Conservation (phyloP, 2,329 filamentous ascomycete species). For the Thielaviopsis punctulata region DNA sequence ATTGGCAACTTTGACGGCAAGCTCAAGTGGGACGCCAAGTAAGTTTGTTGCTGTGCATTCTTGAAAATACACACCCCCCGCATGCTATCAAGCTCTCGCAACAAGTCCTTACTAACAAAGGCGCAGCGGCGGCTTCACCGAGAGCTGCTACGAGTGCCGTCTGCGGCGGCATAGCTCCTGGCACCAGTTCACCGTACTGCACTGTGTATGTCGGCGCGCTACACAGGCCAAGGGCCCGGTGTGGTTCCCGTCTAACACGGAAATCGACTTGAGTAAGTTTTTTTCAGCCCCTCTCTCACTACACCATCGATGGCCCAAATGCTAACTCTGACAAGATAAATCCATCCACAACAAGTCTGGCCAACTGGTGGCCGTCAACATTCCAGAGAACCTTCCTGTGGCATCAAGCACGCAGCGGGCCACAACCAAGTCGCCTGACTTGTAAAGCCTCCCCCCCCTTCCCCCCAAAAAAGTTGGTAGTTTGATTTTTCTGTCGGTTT, state of each 20-base stretch:
- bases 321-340: slow-evolving; percentile 2
- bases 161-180: slow-evolving; percentile 8
- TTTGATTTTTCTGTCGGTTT: not conserved
- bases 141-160: slow-evolving; percentile 9
- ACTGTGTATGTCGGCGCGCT: slow-evolving; percentile 9
- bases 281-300: not conserved
- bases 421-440: not conserved
- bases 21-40: slow-evolving; percentile 9
- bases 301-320: not conserved
- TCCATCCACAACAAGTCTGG: slow-evolving; percentile 7
- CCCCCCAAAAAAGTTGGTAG: not conserved
- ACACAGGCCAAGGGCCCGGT: slow-evolving; percentile 5
- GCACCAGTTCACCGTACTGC: slow-evolving; percentile 9
- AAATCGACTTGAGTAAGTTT: slow-evolving; percentile 11
- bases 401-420: not conserved
- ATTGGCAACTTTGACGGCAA: slow-evolving; percentile 11
- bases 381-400: not conserved
- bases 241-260: slow-evolving; percentile 11
- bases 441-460: too few species aligned
- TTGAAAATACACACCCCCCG: too few species aligned
- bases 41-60: not conserved
- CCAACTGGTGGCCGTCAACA: slow-evolving; percentile 2
- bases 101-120: not conserved
- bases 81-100: too few species aligned
- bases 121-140: slow-evolving; percentile 7